Evolutionary conservation across 371 early-diverging fungal genomes (phyloP).

Genomic region (Paraphysoderma sedebokerense): DNA sequence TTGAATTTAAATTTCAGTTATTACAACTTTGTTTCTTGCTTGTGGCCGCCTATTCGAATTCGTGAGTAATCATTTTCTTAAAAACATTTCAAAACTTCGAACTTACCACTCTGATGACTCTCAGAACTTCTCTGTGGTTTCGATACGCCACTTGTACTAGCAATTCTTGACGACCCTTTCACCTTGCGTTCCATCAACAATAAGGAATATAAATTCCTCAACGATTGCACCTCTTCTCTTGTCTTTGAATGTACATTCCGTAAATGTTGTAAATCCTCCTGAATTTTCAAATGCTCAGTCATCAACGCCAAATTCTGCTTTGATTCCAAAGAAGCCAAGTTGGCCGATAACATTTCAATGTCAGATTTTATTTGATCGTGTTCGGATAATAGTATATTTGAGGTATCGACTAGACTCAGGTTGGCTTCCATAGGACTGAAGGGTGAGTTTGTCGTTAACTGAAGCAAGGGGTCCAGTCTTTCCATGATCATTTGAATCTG

Average conservation of each 20-base stretch:
- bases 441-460: too few species aligned
- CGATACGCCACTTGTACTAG: too few species aligned
- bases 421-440: neutral
- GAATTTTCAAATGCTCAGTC: slow-evolving; percentile 42
- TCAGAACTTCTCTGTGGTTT: too few species aligned
- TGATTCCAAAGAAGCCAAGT: slow-evolving; percentile 35
- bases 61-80: too few species aligned
- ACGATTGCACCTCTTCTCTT: slow-evolving; percentile 46
- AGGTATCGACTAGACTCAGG: slow-evolving; percentile 5
- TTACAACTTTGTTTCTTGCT: too few species aligned
- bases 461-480: too few species aligned
- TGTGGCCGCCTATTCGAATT: too few species aligned
- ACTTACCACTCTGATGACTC: too few species aligned
- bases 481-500: slow-evolving; percentile 1
- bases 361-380: slow-evolving; percentile 34
- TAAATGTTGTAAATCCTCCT: slow-evolving; percentile 47
- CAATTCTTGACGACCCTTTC: too few species aligned
- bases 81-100: too few species aligned
- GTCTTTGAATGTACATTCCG: too few species aligned
- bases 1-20: too few species aligned
- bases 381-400: slow-evolving; percentile 22
- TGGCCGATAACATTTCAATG: slow-evolving; percentile 34
- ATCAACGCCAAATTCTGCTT: slow-evolving; percentile 51
- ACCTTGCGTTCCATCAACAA: slow-evolving; percentile 36
- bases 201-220: slow-evolving; percentile 51